These are phyloP conservation scores for Dactylonectria macrodidyma DNA, from an alignment of 2,329 filamentous ascomycete genomes.

Conservation along the genomic window DNA sequence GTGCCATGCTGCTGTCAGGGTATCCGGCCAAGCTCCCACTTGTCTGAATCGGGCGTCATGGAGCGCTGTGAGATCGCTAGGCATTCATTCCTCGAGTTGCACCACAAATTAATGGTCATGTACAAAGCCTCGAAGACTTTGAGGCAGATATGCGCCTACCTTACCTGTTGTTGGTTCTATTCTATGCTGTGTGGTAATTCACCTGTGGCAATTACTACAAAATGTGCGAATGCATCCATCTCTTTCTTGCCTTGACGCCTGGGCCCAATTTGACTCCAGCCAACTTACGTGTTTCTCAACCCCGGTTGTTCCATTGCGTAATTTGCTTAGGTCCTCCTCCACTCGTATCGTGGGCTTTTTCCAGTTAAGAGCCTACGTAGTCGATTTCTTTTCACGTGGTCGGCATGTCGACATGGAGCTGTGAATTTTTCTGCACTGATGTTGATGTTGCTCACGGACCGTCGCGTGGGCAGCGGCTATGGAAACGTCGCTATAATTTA, in stretches of 20 bases:
- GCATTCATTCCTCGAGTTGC: neutral
- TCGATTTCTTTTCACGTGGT: neutral
- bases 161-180: too few relatives aligned
- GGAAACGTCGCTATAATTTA: too few relatives aligned
- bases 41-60: neutral
- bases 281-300: neutral
- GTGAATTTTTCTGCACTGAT: neutral
- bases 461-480: too few relatives aligned
- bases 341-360: neutral
- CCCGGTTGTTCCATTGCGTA: neutral
- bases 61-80: neutral
- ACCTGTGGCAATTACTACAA: neutral
- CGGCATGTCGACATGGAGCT: neutral
- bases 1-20: neutral
- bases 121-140: too few relatives aligned
- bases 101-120: too few relatives aligned
- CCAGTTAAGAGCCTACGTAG: too few relatives aligned
- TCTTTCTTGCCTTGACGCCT: neutral
- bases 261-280: neutral
- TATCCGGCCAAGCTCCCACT: neutral
- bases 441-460: neutral
- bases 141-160: too few relatives aligned
- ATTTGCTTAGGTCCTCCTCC: neutral
- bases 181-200: neutral
- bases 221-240: neutral